These are phyloP conservation scores for Aphanoascus verrucosus DNA, from an alignment of 2,329 filamentous ascomycete genomes.

Conservation along the genomic window DNA sequence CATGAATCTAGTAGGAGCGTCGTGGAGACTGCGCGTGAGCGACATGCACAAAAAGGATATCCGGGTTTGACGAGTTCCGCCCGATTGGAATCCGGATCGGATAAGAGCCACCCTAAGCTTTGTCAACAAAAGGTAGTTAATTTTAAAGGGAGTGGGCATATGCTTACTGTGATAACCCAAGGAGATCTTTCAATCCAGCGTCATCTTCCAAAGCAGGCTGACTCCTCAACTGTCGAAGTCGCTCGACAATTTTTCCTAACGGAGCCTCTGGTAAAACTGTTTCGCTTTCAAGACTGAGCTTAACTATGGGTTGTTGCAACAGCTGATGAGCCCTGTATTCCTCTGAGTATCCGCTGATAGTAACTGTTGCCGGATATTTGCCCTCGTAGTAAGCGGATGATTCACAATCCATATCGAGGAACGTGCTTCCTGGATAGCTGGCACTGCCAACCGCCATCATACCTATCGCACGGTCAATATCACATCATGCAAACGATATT, in stretches of 20 bases:
- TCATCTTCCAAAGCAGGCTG: slow-evolving; percentile 1
- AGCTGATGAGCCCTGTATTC: slow-evolving; percentile 4
- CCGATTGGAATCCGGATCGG: background rate
- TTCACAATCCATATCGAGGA: slow-evolving; percentile 4
- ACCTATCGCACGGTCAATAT: background rate
- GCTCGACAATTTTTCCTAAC: background rate
- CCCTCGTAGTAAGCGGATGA: slow-evolving; percentile 3
- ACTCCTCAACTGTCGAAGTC: background rate
- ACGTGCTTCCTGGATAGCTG: slow-evolving; percentile 5
- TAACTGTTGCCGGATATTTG: background rate
- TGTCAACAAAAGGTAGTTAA: background rate
- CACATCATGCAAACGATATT: background rate
- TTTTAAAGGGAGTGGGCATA: background rate
- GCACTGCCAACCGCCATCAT: slow-evolving; percentile 1
- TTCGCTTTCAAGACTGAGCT: background rate
- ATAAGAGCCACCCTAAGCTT: background rate
- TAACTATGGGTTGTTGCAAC: background rate
- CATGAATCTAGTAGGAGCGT: background rate
- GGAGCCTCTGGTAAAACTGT: background rate
- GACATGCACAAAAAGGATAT: slow-evolving; percentile 3
- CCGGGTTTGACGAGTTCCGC: background rate
- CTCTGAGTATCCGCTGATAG: slow-evolving; percentile 3
- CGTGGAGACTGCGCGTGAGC: slow-evolving; percentile 1
- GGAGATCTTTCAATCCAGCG: background rate
- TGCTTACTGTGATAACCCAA: slow-evolving; percentile 1